These are phyloP conservation scores for Gentiana macrophylla DNA, from an alignment of 257 asterid genomes.

Conservation along the genomic window DNA sequence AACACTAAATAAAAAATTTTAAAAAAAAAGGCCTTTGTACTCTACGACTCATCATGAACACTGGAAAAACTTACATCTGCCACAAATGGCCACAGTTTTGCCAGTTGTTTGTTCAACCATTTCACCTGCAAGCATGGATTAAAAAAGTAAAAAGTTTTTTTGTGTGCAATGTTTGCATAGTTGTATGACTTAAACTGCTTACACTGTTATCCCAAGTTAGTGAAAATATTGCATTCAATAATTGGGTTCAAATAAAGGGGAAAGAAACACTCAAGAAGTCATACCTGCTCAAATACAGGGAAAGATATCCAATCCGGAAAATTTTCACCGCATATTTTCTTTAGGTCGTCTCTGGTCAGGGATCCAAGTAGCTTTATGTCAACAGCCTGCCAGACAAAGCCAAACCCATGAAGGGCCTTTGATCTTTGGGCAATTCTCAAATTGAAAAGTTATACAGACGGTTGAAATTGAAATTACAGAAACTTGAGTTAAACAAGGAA, in stretches of 20 bases:
- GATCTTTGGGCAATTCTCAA: not conserved
- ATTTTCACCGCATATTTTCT: conserved; percentile 86
- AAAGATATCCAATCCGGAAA: conserved; percentile 97
- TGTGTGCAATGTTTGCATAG: too few species aligned
- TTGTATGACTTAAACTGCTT: too few species aligned
- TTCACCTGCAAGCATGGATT: conserved; percentile 56
- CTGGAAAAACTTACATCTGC: conserved; percentile 74
- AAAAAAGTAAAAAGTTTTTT: not conserved
- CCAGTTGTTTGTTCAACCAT: conserved; percentile 89
- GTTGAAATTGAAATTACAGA: not conserved
- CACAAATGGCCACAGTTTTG: conserved; percentile 89
- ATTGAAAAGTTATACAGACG: not conserved
- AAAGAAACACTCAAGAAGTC: not conserved
- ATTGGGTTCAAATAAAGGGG: not conserved
- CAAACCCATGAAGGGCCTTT: conserved; percentile 2
- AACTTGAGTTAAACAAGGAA: not conserved
- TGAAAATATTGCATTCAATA: not conserved
- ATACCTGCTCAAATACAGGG: conserved; percentile 91
- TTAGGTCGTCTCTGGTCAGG: conserved; percentile 79
- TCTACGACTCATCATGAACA: not conserved
- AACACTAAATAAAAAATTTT: too few species aligned
- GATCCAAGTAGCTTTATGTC: conserved; percentile 75
- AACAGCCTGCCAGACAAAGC: conserved; percentile 52
- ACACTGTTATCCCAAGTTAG: not conserved
- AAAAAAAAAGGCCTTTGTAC: too few species aligned